Percentiles rank a stretch among this genome's conserved stretches.
Evolutionary conservation across 208 protist species (phyloP).

Genomic region (Perkinsela sp.): DNA sequence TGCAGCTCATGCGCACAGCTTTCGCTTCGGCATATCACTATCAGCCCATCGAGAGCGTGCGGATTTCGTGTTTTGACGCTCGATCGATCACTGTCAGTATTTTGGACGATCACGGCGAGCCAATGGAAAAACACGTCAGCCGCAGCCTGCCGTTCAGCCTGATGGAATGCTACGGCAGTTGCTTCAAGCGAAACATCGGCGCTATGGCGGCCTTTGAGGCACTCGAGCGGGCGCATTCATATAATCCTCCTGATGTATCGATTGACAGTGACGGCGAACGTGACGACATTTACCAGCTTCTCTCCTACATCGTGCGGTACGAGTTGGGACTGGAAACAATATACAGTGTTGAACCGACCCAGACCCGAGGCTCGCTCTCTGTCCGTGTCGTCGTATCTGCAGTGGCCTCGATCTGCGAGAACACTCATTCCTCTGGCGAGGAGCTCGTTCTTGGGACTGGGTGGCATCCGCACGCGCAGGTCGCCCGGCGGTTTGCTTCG

Average conservation of each 20-base stretch:
- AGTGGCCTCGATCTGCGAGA: background rate
- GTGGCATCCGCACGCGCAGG: background rate
- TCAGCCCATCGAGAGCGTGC: background rate
- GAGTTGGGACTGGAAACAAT: background rate
- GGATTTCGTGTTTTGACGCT: background rate
- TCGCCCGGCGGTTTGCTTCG: background rate
- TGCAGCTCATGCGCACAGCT: background rate
- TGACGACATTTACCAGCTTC: no score
- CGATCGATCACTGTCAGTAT: background rate
- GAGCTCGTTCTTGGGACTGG: background rate
- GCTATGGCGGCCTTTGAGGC: background rate
- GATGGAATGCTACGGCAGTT: background rate
- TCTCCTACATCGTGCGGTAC: background rate
- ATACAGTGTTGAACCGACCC: background rate
- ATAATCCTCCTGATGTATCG: background rate
- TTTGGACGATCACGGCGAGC: background rate
- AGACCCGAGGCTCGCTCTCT: background rate
- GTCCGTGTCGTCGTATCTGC: background rate
- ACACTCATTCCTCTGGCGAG: no score
- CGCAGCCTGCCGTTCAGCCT: background rate
- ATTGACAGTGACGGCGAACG: background rate
- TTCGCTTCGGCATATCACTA: background rate
- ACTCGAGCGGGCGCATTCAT: background rate
- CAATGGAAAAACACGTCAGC: background rate
- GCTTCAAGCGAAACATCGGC: background rate